Conservation (phyloP, 768 basidiomycete genomes). For the Agrocybe pediades region DNA sequence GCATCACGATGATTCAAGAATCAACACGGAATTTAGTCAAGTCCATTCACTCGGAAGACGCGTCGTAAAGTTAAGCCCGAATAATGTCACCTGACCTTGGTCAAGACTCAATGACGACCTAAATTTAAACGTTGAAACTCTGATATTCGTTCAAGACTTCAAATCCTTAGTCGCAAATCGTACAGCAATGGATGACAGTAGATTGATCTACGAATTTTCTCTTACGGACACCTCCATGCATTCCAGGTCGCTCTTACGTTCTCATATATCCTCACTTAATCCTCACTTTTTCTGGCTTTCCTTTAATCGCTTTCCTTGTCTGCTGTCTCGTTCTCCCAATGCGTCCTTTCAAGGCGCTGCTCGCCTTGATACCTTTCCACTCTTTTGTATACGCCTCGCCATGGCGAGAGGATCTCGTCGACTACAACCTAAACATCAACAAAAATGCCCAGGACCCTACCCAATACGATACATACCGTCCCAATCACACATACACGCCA, state of each 20-base stretch:
- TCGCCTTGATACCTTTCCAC: slow-evolving; percentile 38
- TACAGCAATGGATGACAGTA: no score
- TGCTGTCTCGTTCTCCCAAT: slow-evolving; percentile 26
- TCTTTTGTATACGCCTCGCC: slow-evolving; percentile 56
- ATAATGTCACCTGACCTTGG: no score
- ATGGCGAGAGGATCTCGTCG: slow-evolving; percentile 62
- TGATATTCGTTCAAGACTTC: no score
- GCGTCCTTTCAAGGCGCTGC: slow-evolving; percentile 50
- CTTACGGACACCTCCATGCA: no score
- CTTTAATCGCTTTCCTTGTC: slow-evolving; percentile 12
- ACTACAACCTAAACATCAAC: slow-evolving; percentile 82
- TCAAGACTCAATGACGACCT: no score
- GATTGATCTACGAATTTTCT: no score
- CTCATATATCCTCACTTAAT: slow-evolving; percentile 5
- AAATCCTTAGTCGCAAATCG: no score
- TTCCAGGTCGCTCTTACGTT: neutral
- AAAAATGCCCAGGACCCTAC: slow-evolving; percentile 50
- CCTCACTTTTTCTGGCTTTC: slow-evolving; percentile 16
- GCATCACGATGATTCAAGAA: no score
- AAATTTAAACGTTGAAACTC: no score
- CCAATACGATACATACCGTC: slow-evolving; percentile 59
- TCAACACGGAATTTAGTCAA: no score
- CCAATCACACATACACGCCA: slow-evolving; percentile 68
- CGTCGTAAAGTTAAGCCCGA: no score
- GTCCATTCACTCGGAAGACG: no score